These are phyloP conservation scores for Gracilaria domingensis DNA, from an alignment of 23 red algal species.

Conservation along the genomic window DNA sequence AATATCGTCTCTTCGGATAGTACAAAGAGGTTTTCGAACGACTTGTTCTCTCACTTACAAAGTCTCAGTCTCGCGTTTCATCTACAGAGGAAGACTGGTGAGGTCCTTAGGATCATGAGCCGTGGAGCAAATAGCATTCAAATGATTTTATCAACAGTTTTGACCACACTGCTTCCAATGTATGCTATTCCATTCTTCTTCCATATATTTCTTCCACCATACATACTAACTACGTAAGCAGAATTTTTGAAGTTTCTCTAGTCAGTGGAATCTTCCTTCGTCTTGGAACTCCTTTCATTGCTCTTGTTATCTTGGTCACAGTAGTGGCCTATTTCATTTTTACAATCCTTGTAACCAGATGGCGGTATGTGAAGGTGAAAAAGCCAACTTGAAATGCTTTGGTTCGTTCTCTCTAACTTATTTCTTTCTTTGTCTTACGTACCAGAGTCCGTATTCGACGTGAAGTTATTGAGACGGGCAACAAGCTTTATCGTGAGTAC, in stretches of 20 bases:
- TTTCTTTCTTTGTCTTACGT: background rate
- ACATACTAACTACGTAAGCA: background rate
- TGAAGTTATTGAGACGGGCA: constrained; percentile 43
- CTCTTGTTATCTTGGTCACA: constrained; percentile 53
- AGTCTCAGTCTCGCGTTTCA: constrained; percentile 83
- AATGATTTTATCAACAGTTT: constrained; percentile 60
- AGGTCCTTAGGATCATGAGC: constrained; percentile 89
- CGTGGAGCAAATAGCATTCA: constrained; percentile 76
- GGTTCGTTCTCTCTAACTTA: background rate
- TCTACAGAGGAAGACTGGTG: constrained; percentile 76
- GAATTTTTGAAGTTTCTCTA: constrained; percentile 61
- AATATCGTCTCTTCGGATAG: constrained; percentile 35
- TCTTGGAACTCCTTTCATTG: constrained; percentile 64
- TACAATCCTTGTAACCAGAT: constrained; percentile 38
- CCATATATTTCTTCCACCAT: background rate
- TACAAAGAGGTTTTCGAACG: constrained; percentile 69
- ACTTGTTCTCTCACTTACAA: constrained; percentile 81
- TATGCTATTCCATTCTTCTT: background rate
- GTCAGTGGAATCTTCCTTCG: constrained; percentile 71
- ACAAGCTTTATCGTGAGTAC: constrained; percentile 29
- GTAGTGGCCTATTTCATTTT: constrained; percentile 54
- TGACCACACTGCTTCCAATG: constrained; percentile 90
- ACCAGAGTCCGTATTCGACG: constrained; percentile 11
- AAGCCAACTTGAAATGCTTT: background rate
- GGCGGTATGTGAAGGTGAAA: constrained; percentile 46